Percentiles rank a stretch among this genome's conserved stretches.
Evolutionary conservation across 2,329 filamentous ascomycete species (phyloP).

Genomic region (Colletotrichum euphorbiae): DNA sequence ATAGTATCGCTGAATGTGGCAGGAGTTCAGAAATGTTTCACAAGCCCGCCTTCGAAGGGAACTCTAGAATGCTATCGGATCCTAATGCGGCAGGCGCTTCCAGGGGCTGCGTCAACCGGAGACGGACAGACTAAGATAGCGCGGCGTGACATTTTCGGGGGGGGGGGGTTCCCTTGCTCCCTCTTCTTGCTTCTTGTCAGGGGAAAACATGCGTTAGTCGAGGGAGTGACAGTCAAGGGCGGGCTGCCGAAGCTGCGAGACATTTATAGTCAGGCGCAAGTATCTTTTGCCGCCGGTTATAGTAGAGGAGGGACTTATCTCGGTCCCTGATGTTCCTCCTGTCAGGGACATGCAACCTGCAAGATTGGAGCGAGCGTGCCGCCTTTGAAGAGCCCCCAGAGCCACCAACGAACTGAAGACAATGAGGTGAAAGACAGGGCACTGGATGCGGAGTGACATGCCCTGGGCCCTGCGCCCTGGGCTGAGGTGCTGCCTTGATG

Average conservation of each 20-base stretch:
- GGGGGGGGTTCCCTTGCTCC: too few relatives aligned
- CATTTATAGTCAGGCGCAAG: conserved; percentile 4
- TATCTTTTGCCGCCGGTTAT: not conserved
- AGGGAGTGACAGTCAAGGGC: conserved; percentile 20
- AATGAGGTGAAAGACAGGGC: not conserved
- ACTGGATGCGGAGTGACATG: not conserved
- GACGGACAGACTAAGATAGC: not conserved
- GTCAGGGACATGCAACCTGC: conserved; percentile 11
- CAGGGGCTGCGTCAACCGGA: not conserved
- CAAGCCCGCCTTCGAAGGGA: conserved; percentile 15
- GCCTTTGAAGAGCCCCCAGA: not conserved
- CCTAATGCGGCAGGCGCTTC: not conserved
- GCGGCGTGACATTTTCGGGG: conserved; percentile 19
- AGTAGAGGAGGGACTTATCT: not conserved
- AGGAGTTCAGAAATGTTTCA: conserved; percentile 6
- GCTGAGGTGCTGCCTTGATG: too few relatives aligned
- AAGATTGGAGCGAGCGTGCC: not conserved
- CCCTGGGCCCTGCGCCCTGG: too few relatives aligned
- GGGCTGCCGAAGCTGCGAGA: not conserved
- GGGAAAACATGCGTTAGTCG: conserved; percentile 23
- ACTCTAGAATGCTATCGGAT: not conserved
- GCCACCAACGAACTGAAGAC: not conserved
- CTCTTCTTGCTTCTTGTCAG: conserved; percentile 17
- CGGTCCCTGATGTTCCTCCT: not conserved
- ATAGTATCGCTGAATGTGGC: not conserved